phyloP scores from a whole-genome alignment of 176 grass and related monocot genomes.

The Cenchrus americanus region DNA sequence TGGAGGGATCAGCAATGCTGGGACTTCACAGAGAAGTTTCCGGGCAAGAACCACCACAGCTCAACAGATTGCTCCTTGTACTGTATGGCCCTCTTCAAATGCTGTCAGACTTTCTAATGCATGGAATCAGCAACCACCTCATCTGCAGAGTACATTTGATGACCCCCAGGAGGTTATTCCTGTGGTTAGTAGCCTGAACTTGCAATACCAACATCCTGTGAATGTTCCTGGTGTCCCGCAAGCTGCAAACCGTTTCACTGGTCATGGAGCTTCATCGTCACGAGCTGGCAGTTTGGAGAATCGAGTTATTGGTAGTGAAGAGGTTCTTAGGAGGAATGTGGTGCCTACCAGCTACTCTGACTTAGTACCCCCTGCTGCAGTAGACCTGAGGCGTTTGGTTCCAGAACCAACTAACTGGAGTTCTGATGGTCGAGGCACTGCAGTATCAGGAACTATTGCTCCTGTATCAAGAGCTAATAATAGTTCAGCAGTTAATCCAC shows the following conservation, averaged over 20 bases:
- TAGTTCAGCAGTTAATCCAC: conserved; percentile 47
- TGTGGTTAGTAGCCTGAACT: conserved; percentile 43
- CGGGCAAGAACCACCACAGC: conserved; percentile 56
- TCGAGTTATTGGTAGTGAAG: conserved; percentile 47
- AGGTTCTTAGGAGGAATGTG: conserved; percentile 41
- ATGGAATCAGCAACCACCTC: conserved; percentile 50
- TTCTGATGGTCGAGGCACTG: conserved; percentile 33
- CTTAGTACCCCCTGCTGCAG: conserved; percentile 29
- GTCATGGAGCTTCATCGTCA: conserved; percentile 55
- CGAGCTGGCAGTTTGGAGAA: conserved; percentile 50
- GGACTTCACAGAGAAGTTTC: conserved; percentile 59
- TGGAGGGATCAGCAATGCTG: conserved; percentile 36
- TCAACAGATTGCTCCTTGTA: conserved; percentile 45
- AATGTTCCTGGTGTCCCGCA: conserved; percentile 55
- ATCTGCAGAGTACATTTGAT: conserved; percentile 52
- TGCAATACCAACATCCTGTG: conserved; percentile 52
- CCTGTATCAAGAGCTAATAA: conserved; percentile 48
- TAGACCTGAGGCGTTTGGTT: conserved; percentile 53
- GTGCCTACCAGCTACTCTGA: conserved; percentile 44
- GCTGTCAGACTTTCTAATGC: conserved; percentile 44
- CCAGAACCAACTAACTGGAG: conserved; percentile 60
- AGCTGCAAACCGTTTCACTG: conserved; percentile 47
- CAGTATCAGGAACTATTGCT: conserved; percentile 52
- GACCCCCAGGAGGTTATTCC: conserved; percentile 51
- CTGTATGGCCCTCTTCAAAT: conserved; percentile 56